Base-by-base conservation (phyloP, 2,329 filamentous ascomycete genomes). In the Ceratocystis eucalypticola region DNA sequence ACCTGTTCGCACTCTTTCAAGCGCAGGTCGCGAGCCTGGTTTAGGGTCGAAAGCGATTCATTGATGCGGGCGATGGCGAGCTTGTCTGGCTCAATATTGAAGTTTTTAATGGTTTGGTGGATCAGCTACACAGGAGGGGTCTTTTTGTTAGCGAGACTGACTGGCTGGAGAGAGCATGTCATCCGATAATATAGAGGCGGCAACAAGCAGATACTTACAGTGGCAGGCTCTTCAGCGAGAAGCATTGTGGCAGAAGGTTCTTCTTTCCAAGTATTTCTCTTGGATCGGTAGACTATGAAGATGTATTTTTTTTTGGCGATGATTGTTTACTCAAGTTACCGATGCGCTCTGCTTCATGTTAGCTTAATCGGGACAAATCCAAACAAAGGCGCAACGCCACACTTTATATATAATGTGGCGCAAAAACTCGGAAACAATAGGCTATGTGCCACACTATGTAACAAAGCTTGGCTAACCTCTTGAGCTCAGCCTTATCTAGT, bases 51-150 rank as follows among this genome's bases (percentile, higher is more conserved):
- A 64, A 96, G 83, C 0, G 90, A 93, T 74, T 92, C 89, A 75
- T 85, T 85, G 74, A 97, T 88, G 74, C 94, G 91, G 22, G 87
- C 80, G 22, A 97, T 84, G 69, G 89, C 89, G 70, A 85, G 80
- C 73, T 91, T 94, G 80, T 99, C 94, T 10, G 90, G 90, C 22
- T 84, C 81, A 72, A 93, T 96, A 79, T 96, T 94, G 85, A 99
- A 99, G 81, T 96, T 96, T 72, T 86, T 83, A 72, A 95, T 88
- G 53, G 92, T 96, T 78, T 95, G 88, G 74, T 87, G 83, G 78
- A 99, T 96, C 73, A 96, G 88, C 89, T 94, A 76, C 61, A 66
- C 20, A 15, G 46, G 46, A 48, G 20, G 48, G n/a, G 55, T 33
- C 4, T 59, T 17, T 30, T 57, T 33, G 64, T 64, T 57, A 62